phyloP scores from a whole-genome alignment of 2,329 filamentous ascomycete species.

The Fusarium albidum region DNA sequence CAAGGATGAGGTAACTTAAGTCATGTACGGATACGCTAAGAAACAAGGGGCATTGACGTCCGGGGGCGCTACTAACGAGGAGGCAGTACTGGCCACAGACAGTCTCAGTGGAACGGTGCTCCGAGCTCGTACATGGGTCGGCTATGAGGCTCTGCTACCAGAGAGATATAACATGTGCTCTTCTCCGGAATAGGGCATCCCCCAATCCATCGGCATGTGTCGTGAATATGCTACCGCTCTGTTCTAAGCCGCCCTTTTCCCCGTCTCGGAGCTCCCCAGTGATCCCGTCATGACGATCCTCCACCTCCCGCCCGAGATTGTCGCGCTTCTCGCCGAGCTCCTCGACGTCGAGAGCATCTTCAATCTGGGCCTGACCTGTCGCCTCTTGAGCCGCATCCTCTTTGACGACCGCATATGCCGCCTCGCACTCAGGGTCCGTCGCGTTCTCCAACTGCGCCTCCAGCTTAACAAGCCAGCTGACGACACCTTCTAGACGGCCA shows the following conservation, averaged over 20 bases:
- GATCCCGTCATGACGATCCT: conserved; percentile 50
- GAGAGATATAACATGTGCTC: conserved; percentile 10
- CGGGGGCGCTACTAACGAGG: no score
- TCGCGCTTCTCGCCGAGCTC: conserved; percentile 63
- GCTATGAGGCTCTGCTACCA: conserved; percentile 28
- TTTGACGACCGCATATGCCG: conserved; percentile 65
- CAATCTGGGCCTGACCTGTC: conserved; percentile 62
- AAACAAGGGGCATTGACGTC: no score
- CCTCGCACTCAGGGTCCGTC: conserved; percentile 63
- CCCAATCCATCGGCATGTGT: conserved; percentile 5
- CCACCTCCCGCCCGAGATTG: conserved; percentile 69
- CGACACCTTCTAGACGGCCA: conserved; percentile 28
- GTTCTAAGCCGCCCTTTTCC: neutral
- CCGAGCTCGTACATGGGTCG: no score
- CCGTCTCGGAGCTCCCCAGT: neutral
- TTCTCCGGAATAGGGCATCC: conserved; percentile 11
- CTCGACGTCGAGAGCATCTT: conserved; percentile 67
- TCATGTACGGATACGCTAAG: no score
- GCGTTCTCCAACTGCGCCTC: neutral
- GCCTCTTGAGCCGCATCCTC: conserved; percentile 58
- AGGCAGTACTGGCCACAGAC: no score
- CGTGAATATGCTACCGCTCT: conserved; percentile 17
- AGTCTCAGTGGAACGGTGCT: no score
- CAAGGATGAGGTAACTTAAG: no score
- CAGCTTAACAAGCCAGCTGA: conserved; percentile 27